Base-by-base conservation (phyloP, 2,329 filamentous ascomycete genomes). In the Fusarium mundagurra region DNA sequence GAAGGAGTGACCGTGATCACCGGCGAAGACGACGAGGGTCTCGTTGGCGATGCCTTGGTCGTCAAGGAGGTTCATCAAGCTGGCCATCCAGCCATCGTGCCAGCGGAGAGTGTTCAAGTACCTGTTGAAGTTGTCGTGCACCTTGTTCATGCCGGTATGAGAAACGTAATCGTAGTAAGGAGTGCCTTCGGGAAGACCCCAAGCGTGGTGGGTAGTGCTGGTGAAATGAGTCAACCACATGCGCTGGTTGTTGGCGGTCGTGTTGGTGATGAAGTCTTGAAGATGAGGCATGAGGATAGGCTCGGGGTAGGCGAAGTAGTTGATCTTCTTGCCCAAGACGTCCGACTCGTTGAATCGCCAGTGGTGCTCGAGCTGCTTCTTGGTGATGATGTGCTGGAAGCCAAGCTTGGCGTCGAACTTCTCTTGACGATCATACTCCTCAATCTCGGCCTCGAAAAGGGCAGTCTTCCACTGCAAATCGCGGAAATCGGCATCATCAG, bases 191-290 rank as follows among this genome's bases (percentile, higher is more conserved):
- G 77, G 77, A 0, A 71, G 67, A 41, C 67, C 73, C 77, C 77
- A 83, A 5, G 81, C 78, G 54, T 83, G 82, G 53, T 83, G 82
- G 3, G 80, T 80, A 20, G 81, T 83, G 64, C 81, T 83, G 7
- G 82, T 83, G 12, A 83, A 76, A 45, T 83, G 82, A 7, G 81
- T 76, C 50, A 83, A 69, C 67, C 82, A 83, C 27, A 83, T 75
- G 31, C 82, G 79, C 64, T 83, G 79, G 50, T 82, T 79, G 45
- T 80, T 80, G 38, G 78, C 72, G 17, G 79, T 81, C 33, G 81
- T 81, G 24, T 78, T 77, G n/a, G 64, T 59, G 31, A 83, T 81
- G 31, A 78, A 80, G 34, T 83, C 81, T 11, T 75, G 71, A 3
- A 83, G 75, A 38, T 82, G 79, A 2, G 81, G 77, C 36, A 80